Evolutionary conservation across 1,139 yeast genomes (phyloP).

Genomic region (Lizanozyma gosingica): DNA sequence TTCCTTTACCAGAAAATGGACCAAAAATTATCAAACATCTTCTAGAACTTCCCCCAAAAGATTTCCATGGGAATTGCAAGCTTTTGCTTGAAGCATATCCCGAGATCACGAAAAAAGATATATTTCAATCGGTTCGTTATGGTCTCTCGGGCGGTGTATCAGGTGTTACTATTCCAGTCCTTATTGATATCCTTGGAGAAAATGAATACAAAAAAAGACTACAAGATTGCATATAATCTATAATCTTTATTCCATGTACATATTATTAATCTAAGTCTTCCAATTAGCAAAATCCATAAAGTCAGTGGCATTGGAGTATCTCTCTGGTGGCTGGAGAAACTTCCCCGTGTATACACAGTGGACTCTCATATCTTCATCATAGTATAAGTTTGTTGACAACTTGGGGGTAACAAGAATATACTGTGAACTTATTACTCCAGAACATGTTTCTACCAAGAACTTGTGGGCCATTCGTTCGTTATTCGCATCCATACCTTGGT

Average conservation of each 20-base stretch:
- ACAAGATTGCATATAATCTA: constrained; percentile 10
- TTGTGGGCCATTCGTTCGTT: constrained; percentile 86
- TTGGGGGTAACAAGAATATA: constrained; percentile 93
- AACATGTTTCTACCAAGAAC: constrained; percentile 80
- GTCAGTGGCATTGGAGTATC: constrained; percentile 12
- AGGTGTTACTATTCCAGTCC: constrained; percentile 59
- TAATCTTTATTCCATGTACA: constrained; percentile 1
- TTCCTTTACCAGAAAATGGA: constrained; percentile 6
- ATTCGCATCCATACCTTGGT: constrained; percentile 96
- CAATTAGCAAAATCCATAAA: constrained; percentile 19
- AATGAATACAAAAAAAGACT: constrained; percentile 34
- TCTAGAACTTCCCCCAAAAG: constrained; percentile 3
- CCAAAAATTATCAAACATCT: constrained; percentile 7
- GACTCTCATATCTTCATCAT: constrained; percentile 75
- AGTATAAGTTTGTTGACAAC: constrained; percentile 66
- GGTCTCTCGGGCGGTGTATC: constrained; percentile 69
- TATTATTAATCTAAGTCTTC: neutral
- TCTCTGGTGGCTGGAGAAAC: constrained; percentile 18
- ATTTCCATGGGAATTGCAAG: constrained; percentile 9
- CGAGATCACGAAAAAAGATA: constrained; percentile 30
- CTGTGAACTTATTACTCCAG: constrained; percentile 56
- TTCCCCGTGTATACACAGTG: constrained; percentile 80
- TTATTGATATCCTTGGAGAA: constrained; percentile 49
- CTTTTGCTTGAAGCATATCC: constrained; percentile 7
- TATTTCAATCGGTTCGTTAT: constrained; percentile 56